phyloP scores from a whole-genome alignment of 2,329 filamentous ascomycete genomes.

The Neospermospora avenae region DNA sequence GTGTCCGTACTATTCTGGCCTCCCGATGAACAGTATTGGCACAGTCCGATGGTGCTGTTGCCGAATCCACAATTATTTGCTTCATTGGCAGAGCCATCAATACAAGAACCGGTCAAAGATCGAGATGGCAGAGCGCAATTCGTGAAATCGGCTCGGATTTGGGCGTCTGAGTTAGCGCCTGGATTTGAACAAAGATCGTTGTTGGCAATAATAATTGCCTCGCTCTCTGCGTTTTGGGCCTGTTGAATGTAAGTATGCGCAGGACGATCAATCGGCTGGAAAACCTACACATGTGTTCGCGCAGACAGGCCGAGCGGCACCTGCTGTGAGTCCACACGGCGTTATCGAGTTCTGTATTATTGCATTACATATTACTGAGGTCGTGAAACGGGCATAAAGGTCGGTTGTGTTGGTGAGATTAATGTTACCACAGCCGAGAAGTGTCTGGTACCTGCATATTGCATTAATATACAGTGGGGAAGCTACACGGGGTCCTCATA shows the following conservation, averaged over 20 bases:
- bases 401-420: conserved; percentile 74
- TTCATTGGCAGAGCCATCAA: conserved; percentile 76
- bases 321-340: conserved; percentile 62
- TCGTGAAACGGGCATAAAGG: conserved; percentile 91
- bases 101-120: conserved; percentile 73
- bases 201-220: conserved; percentile 79
- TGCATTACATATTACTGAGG: conserved; percentile 86
- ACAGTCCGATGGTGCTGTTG: conserved; percentile 70
- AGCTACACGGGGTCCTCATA: conserved; percentile 43
- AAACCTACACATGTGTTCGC: conserved; percentile 78
- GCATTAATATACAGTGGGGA: conserved; percentile 15
- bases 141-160: conserved; percentile 90
- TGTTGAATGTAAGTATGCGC: conserved; percentile 38
- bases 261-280: conserved; percentile 6
- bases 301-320: conserved; percentile 72
- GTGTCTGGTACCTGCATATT: conserved; percentile 66
- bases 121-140: conserved; percentile 82
- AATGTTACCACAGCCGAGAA: conserved; percentile 77
- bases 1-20: conserved; percentile 92
- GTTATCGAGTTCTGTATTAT: conserved; percentile 85
- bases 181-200: conserved; percentile 67
- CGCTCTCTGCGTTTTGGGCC: conserved; percentile 83
- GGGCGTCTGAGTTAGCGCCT: conserved; percentile 60
- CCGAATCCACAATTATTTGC: conserved; percentile 82
- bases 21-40: conserved; percentile 79